Base-by-base conservation (phyloP, 2,329 filamentous ascomycete species). In the Claviceps sp. region DNA sequence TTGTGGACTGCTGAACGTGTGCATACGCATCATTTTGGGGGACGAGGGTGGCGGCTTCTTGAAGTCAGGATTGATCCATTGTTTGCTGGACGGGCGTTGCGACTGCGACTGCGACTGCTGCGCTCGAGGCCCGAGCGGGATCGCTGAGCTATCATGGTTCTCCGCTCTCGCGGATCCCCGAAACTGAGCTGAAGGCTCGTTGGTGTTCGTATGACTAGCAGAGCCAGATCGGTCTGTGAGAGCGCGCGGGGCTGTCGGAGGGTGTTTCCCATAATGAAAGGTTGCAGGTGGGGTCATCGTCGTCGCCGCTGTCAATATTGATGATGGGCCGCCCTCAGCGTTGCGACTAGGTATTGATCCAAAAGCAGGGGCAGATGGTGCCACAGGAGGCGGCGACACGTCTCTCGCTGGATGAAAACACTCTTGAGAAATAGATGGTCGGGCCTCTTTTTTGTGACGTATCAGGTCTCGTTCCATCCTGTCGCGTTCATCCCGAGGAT, bases 331-430 rank as follows among this genome's bases (percentile, higher is more conserved):
- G 11, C 58, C 62, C 20, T 60, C 48, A 16, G 63, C 55, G 14
- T 67, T 69, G 54, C 77, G 70, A 51, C 71, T 76, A 0, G 74
- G 74, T 5, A 78, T 71, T 5, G 77, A 73, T 9, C 77, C 78
- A 59, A 79, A 81, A 3, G 77, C 75, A 13, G 78, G 77, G 3
- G 77, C 77, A 1, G 78, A 77, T 2, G 78, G 77, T 5, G 77
- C 77, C 13, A 79, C 62, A 0, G 77, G 77, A 8, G 78, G 77
- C 2, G 77, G 77, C 5, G 78, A 80, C 14, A 77, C 71, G 48
- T 79, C 76, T 57, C 76, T 73, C 26, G 67, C 63, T 20, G 69
- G 67, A 1, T 71, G 62, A 3, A 71, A 68, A 3, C 69, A 67
- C 50, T 80, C 78, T 50, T 76, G 74, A 0, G 68, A 65, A 7